A percentile compares a stretch with the other conserved stretches of the same genome.
Conservation (phyloP, 257 asterid genomes). For the Petrea volubilis region DNA sequence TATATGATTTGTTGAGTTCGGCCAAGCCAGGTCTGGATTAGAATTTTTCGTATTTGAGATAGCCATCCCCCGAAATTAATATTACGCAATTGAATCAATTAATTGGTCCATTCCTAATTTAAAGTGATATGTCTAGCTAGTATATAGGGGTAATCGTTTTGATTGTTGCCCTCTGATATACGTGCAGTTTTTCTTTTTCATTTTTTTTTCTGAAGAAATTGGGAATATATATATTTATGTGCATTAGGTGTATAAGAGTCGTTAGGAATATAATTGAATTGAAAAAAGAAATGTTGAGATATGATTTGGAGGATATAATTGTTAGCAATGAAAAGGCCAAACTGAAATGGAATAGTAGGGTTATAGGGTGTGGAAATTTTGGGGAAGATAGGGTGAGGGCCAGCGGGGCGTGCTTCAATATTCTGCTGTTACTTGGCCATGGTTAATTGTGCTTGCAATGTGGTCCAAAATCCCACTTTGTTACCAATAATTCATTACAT, state of each 20-base stretch:
- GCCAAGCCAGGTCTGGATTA: too few relatives aligned
- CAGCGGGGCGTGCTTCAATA: conserved; percentile 23
- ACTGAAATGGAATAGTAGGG: conserved; percentile 20
- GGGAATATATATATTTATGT: not conserved
- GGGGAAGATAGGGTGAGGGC: conserved; percentile 25
- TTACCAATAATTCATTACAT: not conserved
- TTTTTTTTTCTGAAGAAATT: not conserved
- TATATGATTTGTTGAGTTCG: too few relatives aligned
- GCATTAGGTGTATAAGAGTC: not conserved
- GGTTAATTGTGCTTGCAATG: not conserved
- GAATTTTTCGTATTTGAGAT: too few relatives aligned
- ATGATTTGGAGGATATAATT: not conserved
- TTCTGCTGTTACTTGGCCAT: conserved; percentile 1
- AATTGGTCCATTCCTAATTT: too few relatives aligned
- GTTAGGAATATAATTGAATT: not conserved
- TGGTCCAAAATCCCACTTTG: conserved; percentile 21
- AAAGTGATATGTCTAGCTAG: too few relatives aligned
- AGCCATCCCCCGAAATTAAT: too few relatives aligned
- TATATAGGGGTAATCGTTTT: too few relatives aligned
- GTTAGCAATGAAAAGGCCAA: conserved; percentile 23
- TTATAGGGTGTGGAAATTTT: conserved; percentile 31
- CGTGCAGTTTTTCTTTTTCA: too few relatives aligned
- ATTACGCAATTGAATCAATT: too few relatives aligned
- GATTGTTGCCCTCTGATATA: too few relatives aligned
- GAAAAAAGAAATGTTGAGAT: not conserved